phyloP scores from a whole-genome alignment of 352 stramenopile genomes.

The Achlya hypogyna region DNA sequence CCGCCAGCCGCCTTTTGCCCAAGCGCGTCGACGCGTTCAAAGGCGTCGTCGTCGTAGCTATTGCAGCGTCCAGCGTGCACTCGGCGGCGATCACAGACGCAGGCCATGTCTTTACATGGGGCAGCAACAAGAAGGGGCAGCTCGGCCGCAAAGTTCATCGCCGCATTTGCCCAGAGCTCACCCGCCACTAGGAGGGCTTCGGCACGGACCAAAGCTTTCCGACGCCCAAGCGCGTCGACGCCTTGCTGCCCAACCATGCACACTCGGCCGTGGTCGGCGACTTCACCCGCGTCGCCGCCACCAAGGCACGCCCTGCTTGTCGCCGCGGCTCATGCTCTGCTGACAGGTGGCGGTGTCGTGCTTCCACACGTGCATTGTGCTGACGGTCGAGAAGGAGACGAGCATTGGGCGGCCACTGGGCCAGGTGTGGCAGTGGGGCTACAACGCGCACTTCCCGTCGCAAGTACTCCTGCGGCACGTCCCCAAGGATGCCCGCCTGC shows the following conservation, averaged over 20 bases:
- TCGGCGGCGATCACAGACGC: conserved; percentile 54
- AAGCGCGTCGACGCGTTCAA: conserved; percentile 71
- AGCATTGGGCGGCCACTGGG: conserved; percentile 31
- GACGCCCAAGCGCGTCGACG: conserved; percentile 47
- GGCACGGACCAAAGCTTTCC: conserved; percentile 53
- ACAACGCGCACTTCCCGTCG: conserved; percentile 55
- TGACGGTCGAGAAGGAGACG: conserved; percentile 46
- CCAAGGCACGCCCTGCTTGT: background rate
- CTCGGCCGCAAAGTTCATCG: conserved; percentile 45
- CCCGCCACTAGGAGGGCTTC: conserved; percentile 47
- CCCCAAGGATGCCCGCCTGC: conserved; percentile 1
- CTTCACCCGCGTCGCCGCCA: conserved; percentile 4
- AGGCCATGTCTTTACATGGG: conserved; percentile 62
- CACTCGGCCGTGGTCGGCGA: conserved; percentile 30
- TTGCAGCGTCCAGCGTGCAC: conserved; percentile 61
- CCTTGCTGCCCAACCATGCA: conserved; percentile 38
- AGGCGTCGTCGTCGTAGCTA: conserved; percentile 39
- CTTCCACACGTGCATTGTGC: conserved; percentile 59
- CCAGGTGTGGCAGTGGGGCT: conserved; percentile 75
- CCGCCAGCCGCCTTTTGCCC: conserved; percentile 45
- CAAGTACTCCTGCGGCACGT: conserved; percentile 29
- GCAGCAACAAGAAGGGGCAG: conserved; percentile 69
- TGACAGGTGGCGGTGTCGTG: conserved; percentile 59
- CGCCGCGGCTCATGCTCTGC: conserved; percentile 35
- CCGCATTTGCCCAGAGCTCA: background rate